A percentile compares a stretch with the other conserved stretches of the same genome.
Conservation (phyloP, 371 early-diverging fungal species). For the Syncephalastrum racemosum region DNA sequence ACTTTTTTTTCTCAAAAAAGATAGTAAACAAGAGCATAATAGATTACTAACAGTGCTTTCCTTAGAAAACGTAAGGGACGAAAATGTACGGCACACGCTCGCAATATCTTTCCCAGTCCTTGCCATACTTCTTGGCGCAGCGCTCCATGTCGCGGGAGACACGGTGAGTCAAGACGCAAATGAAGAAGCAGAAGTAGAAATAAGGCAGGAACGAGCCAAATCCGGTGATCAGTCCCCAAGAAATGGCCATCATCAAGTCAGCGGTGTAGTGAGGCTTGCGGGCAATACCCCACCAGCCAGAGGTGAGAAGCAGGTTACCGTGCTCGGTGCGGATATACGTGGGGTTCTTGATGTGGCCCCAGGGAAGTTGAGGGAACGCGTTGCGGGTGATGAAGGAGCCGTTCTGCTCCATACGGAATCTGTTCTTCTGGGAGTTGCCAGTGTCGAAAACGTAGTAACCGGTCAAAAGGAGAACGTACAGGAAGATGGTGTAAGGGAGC, state of each 20-base stretch:
- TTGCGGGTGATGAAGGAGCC: conserved; percentile 56
- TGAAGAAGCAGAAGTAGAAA: conserved; percentile 86
- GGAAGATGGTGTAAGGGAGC: conserved; percentile 36
- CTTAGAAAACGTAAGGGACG: conserved; percentile 67
- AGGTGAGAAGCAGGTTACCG: conserved; percentile 73
- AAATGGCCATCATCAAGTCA: conserved; percentile 80
- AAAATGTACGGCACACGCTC: conserved; percentile 75
- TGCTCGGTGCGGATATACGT: conserved; percentile 74
- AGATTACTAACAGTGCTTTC: neutral
- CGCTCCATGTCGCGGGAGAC: conserved; percentile 79
- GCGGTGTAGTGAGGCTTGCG: conserved; percentile 87
- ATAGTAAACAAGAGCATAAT: conserved; percentile 1
- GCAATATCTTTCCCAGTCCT: conserved; percentile 86
- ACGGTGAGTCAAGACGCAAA: conserved; percentile 79
- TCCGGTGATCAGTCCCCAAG: conserved; percentile 83
- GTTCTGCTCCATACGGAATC: conserved; percentile 77
- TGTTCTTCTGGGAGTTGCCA: conserved; percentile 88
- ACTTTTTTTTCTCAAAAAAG: neutral
- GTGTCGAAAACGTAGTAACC: conserved; percentile 60
- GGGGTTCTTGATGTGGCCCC: conserved; percentile 69
- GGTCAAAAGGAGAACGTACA: conserved; percentile 36
- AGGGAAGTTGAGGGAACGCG: conserved; percentile 67
- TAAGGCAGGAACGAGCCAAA: conserved; percentile 80
- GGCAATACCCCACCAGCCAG: conserved; percentile 88
- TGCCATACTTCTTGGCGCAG: conserved; percentile 83